Conservation (phyloP, 768 basidiomycete species). For the Auriscalpium orientale region DNA sequence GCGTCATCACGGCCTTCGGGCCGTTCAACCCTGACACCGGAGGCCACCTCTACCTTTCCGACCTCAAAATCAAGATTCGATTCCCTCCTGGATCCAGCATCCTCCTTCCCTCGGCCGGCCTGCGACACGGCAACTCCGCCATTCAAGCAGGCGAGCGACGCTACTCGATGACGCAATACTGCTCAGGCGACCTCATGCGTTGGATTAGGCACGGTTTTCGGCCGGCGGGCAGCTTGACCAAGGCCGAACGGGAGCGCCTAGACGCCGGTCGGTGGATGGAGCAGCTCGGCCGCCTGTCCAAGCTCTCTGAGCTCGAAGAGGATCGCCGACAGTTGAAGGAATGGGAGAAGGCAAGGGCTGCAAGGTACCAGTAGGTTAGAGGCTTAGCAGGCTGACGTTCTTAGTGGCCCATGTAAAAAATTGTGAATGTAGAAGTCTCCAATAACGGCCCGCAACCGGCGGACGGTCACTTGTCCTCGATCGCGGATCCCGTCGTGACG, state of each 20-base stretch:
- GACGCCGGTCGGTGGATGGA: not conserved
- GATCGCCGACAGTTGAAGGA: not conserved
- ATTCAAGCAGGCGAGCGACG: conserved; percentile 5
- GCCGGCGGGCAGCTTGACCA: not conserved
- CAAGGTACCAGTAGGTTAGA: not conserved
- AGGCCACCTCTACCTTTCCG: conserved; percentile 13
- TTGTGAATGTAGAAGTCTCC: too few species aligned
- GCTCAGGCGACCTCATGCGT: not conserved
- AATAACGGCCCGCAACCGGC: not conserved
- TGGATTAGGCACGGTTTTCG: not conserved
- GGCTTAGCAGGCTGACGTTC: too few species aligned
- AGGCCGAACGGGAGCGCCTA: not conserved
- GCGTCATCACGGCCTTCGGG: conserved; percentile 13
- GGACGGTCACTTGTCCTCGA: not conserved
- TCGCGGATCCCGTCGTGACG: too few species aligned
- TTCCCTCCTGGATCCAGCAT: conserved; percentile 15
- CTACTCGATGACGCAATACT: conserved; percentile 6
- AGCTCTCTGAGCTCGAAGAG: not conserved
- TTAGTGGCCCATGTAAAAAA: too few species aligned
- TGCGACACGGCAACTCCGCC: conserved; percentile 14
- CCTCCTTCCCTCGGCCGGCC: conserved; percentile 12
- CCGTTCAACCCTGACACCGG: conserved; percentile 11
- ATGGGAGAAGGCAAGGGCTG: not conserved
- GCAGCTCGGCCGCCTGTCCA: not conserved
- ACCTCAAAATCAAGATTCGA: conserved; percentile 11